Evolutionary conservation across 331 rosid genomes (phyloP), one percentile per base, ranked within the genome.

Genomic region (Rhamnella rubrinervis): DNA sequence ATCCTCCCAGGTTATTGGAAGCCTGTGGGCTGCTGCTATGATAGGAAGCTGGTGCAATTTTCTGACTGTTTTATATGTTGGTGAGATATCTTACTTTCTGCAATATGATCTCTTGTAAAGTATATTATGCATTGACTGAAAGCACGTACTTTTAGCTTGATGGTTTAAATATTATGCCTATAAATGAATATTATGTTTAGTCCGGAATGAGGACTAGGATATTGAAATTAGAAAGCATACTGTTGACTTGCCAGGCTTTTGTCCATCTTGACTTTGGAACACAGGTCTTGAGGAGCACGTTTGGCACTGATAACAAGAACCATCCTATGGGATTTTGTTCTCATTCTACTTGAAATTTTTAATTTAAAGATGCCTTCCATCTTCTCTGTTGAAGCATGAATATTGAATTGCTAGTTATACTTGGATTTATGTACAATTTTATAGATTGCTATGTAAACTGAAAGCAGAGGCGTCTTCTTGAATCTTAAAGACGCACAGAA

Each of bases 31-130:
- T 68, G 97, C 87, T 55, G 91, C 97, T 67, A 73, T 91, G 68
- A 75, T 91, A 20, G 97, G 97, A 73, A 83, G 96, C 91, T 95
- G 97, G 97, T 95, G 78, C 90, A 89, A 83, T 68, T 91, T 95
- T 63, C 75, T 95, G 67, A 95, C 98, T 39, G 96, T 95, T 70
- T 17, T 87, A 25, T 95, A 91, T 79, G n/a, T 87, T 74, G 97
- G 98, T 93, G 63, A 86, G 98, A 52, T 59, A 44, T 68, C 79
- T 67, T 17, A 55, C 53, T 59, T 68, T 12, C 6, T 28, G 13
- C 18, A 9, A 18, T 21, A 47, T 25, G 62, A 31, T 62, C 46
- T 40, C 10, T 6, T 41, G 6, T 38, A 16, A 49, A 49, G 8
- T 71, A 49, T 39, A 12, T 52, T 39, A 1, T 50, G 15, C 23